Evolutionary conservation across 2,329 filamentous ascomycete species (phyloP).

Genomic region (Alternaria tenuissima): DNA sequence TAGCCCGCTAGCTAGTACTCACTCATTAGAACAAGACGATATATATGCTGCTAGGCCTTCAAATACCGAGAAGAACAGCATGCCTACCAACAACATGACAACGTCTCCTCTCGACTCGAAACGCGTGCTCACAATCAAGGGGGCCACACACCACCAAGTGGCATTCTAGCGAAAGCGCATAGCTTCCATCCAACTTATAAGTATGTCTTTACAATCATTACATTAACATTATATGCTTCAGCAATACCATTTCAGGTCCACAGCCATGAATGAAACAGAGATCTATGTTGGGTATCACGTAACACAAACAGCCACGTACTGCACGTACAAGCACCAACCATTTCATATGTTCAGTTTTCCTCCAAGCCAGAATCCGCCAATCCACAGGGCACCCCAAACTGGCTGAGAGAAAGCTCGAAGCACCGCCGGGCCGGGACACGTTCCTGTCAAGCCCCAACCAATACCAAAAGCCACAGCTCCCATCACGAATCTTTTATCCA

Average conservation of each 20-base stretch:
- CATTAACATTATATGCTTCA: not conserved
- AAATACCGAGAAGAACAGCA: not conserved
- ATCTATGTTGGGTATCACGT: not conserved
- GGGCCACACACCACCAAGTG: not conserved
- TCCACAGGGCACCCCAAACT: slow-evolving; percentile 57
- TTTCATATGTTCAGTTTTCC: slow-evolving; percentile 16
- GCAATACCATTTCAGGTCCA: not conserved
- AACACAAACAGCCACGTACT: not conserved
- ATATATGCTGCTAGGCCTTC: not conserved
- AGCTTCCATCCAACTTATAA: too few relatives aligned
- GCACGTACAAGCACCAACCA: not conserved
- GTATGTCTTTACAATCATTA: not conserved
- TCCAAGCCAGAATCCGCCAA: slow-evolving; percentile 58
- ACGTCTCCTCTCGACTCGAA: not conserved
- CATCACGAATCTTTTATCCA: slow-evolving; percentile 58
- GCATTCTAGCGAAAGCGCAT: not conserved
- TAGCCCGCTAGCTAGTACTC: not conserved
- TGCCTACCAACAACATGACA: not conserved
- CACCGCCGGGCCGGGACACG: slow-evolving; percentile 62
- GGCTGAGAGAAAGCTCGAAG: slow-evolving; percentile 58
- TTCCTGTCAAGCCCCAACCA: slow-evolving; percentile 61
- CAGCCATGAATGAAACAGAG: not conserved
- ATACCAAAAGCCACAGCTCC: slow-evolving; percentile 60
- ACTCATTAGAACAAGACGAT: not conserved
- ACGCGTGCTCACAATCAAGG: not conserved